Evolutionary conservation across 225 moss, liverwort and hornwort genomes (phyloP).

Genomic region (Climacium dendroides): DNA sequence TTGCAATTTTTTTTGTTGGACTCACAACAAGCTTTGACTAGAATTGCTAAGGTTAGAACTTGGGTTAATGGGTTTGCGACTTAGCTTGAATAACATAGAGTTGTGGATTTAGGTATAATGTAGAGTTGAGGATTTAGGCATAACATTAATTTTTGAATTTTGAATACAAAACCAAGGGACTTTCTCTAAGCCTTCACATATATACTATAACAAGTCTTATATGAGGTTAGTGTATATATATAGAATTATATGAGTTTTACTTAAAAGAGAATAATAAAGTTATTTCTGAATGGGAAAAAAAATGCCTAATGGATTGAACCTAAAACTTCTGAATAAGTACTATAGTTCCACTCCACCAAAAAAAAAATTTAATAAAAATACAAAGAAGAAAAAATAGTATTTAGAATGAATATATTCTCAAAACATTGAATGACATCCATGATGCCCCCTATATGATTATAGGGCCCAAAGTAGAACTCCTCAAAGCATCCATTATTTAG

Average conservation of each 20-base stretch:
- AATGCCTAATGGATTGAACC: neutral
- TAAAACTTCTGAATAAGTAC: neutral
- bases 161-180: neutral
- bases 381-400: neutral
- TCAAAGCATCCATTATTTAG: neutral
- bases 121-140: neutral
- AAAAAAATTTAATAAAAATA: neutral
- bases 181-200: neutral
- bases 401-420: neutral
- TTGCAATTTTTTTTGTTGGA: too few relatives aligned
- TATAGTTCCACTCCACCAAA: neutral
- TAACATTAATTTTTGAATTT: neutral
- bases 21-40: neutral
- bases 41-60: neutral
- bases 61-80: accelerated
- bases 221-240: neutral
- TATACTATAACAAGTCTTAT: neutral
- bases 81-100: neutral
- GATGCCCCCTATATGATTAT: accelerated
- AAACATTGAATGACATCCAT: neutral
- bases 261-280: neutral
- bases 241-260: neutral
- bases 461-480: too few relatives aligned
- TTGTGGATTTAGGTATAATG: neutral
- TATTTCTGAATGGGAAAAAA: too few relatives aligned